Evolutionary conservation across 768 basidiomycete species (phyloP), one percentile per base, ranked within the genome.

Genomic region (Sistotremastrum niveocremeum): DNA sequence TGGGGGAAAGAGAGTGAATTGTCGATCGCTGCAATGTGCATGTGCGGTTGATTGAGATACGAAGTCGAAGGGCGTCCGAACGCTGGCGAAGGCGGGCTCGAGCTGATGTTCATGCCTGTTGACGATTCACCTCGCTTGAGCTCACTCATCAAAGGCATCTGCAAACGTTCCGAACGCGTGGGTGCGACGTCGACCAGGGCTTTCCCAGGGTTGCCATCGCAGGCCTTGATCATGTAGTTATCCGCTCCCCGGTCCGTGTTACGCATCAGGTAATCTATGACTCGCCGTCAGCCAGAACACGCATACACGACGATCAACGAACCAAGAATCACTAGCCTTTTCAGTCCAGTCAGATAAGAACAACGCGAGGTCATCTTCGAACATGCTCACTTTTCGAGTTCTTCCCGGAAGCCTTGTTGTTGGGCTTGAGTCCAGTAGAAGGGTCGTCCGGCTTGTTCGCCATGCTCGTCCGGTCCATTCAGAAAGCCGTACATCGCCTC

Each of bases 161-260:
- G 74, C 7, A 74, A 69, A 6, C 71, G 71, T 36, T 74, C 70
- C 9, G 77, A 77, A 32, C 76, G 77, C 38, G 81, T 75, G 7
- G 86, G 86, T 1, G 84, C 85, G 29, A 85, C 77, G 48, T 86
- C 81, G 31, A 89, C 79, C 39, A 84, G 69, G 0, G 78, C 65
- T 57, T 83, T 86, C 51, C 86, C 84, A 47, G 84, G 82, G 37
- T 76, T 78, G 39, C 74, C 81, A 62, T 85, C 83, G 58, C 87
- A 89, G 57, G 81, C 86, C 60, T 86, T 89, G 63, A 90, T 83
- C 87, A 90, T 90, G 62, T 84, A 90, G 60, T 89, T 88, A 65
- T 89, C 87, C 1, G 85, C 81, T 11, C 77, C 81, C 43, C 88
- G 77, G 58, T 90, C 89, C 12, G 90, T 93, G 60, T 91, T 93